Conservation (phyloP, 345 rosid species). For the Laguncularia racemosa region DNA sequence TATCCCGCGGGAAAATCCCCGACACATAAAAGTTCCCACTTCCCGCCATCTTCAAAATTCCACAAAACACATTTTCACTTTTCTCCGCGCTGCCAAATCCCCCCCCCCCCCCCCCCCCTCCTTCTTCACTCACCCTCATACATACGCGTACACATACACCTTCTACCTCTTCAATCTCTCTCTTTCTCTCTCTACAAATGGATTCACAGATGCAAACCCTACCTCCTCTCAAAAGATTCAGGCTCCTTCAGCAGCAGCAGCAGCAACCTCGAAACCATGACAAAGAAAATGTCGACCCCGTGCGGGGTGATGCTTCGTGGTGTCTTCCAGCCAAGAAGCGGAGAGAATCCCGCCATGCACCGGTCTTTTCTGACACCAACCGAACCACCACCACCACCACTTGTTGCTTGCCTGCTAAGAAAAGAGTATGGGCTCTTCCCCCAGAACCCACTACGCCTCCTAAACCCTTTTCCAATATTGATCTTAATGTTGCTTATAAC, state of each 20-base stretch:
- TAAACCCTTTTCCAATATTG: constrained; percentile 48
- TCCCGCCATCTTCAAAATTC: too few relatives aligned
- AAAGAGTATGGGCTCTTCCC: constrained; percentile 72
- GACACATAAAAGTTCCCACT: too few relatives aligned
- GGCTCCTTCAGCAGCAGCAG: constrained; percentile 34
- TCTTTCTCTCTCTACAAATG: constrained; percentile 23
- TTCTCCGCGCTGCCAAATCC: too few relatives aligned
- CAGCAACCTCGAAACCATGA: constrained; percentile 6
- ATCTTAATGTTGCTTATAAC: constrained; percentile 64
- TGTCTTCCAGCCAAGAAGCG: constrained; percentile 81
- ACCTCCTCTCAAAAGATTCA: constrained; percentile 75
- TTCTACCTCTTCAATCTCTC: not conserved
- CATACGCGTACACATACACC: not conserved
- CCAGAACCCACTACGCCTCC: constrained; percentile 26
- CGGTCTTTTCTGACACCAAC: not conserved
- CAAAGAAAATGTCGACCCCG: constrained; percentile 25
- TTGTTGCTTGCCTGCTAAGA: constrained; percentile 71
- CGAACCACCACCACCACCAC: constrained; percentile 4
- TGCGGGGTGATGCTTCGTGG: too few relatives aligned
- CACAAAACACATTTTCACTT: too few relatives aligned
- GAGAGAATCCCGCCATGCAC: constrained; percentile 35
- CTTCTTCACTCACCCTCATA: constrained; percentile 6
- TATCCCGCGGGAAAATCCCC: too few relatives aligned
- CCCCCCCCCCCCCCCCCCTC: not conserved
- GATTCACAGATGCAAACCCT: constrained; percentile 35